These are phyloP conservation scores for Elsinoe fawcettii DNA, from an alignment of 2,329 filamentous ascomycete genomes.

Conservation along the genomic window DNA sequence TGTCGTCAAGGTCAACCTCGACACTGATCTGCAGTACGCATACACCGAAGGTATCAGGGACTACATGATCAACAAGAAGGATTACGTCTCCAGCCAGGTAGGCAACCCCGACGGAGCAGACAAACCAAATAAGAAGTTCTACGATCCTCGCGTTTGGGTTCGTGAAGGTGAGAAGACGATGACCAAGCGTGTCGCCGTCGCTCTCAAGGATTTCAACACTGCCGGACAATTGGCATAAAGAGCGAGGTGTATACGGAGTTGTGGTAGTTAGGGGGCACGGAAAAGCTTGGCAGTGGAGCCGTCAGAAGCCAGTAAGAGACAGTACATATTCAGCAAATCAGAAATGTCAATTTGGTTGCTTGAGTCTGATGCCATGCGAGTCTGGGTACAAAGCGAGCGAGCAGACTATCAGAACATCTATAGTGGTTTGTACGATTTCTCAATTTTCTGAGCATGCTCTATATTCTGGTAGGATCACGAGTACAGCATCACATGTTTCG, in stretches of 20 bases:
- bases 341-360: not conserved
- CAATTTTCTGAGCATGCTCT: too few relatives aligned
- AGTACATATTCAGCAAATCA: slow-evolving; percentile 2
- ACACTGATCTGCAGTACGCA: slow-evolving; percentile 95
- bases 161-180: slow-evolving; percentile 97
- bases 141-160: slow-evolving; percentile 84
- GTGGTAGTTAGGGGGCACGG: not conserved
- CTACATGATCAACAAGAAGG: slow-evolving; percentile 89
- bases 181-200: slow-evolving; percentile 69
- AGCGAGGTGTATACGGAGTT: not conserved
- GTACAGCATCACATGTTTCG: too few relatives aligned
- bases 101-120: slow-evolving; percentile 93
- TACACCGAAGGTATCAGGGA: slow-evolving; percentile 91
- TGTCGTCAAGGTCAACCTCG: slow-evolving; percentile 99
- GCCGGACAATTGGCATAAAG: slow-evolving; percentile 60
- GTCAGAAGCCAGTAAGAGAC: not conserved
- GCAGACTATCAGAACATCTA: too few relatives aligned
- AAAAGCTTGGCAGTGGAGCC: not conserved
- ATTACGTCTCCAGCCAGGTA: slow-evolving; percentile 78
- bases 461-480: too few relatives aligned
- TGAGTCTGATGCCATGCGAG: not conserved
- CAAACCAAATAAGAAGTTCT: slow-evolving; percentile 93
- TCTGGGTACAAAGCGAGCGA: too few relatives aligned
- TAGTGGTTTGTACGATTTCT: too few relatives aligned
- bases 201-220: slow-evolving; percentile 87